Base-by-base conservation (phyloP, 345 rosid genomes). In the Dimocarpus longan region DNA sequence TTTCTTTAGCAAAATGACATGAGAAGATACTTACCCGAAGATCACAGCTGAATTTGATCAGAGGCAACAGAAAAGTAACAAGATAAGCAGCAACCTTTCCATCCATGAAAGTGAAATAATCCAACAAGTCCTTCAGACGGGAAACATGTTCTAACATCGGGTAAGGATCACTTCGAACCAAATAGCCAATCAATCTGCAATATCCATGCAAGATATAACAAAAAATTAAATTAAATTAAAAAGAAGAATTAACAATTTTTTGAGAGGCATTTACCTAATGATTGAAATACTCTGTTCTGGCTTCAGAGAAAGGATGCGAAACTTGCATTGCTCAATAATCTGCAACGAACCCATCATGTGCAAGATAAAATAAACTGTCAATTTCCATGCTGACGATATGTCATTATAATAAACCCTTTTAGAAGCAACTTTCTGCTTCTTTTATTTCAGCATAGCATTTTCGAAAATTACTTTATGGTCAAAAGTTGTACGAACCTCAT, bases 281-380 rank as follows among this genome's bases (percentile, higher is more conserved):
- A 92, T 79, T 56, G 87, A 85, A 78, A 81, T 79, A 83, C 93
- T 86, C 85, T 85, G 86, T 73, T 89, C 90, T 59, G 92, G 89
- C 89, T 88, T 93, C 82, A 88, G 76, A 68, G 95, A 93, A 74
- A 93, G 98, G 74, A 92, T 84, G 75, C 82, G 91, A 70, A 88
- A 88, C 84, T 91, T 93, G 90, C 92, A 86, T 75, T 93, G 98
- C 83, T 93, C 97, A 56, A 93, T 89, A 76, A 92, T 92, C 98
- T 93, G 94, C 74, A 79, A 26, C 24, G 59, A 74, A 16, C 15
- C 19, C 22, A 18, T n/a, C 11, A 57, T 9, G 65, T 60, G 65
- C 26, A 60, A n/a, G 65, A 60, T 60, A 60, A 60, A 60, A 2
- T 60, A 60, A 60, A 60, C 12, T 60, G 12, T 54, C 59, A 22